Evolutionary conservation across 768 basidiomycete species (phyloP).

Genomic region (Rubroboletus satanas): DNA sequence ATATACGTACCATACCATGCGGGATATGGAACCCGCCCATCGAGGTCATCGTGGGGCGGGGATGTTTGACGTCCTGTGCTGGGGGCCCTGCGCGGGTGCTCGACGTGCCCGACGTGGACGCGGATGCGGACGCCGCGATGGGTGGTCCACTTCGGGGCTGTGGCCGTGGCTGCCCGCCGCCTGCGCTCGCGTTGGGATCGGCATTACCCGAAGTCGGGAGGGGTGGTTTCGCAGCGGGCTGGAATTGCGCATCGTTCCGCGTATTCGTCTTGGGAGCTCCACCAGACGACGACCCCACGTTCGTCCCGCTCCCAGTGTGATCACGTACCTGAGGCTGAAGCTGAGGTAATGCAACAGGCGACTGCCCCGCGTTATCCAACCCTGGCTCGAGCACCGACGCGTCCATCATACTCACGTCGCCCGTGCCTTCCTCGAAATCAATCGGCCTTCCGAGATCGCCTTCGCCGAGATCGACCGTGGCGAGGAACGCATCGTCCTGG

Average conservation of each 20-base stretch:
- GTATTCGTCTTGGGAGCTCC: background rate
- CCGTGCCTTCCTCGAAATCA: constrained; percentile 38
- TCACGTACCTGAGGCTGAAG: constrained; percentile 10
- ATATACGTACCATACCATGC: constrained; percentile 39
- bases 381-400: background rate
- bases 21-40: constrained; percentile 51
- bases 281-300: background rate
- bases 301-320: background rate
- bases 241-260: background rate
- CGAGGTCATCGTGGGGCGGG: constrained; percentile 18
- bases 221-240: background rate
- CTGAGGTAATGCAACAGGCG: background rate
- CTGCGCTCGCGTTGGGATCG: background rate
- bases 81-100: background rate
- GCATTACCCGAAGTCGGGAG: background rate
- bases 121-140: background rate
- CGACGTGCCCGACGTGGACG: constrained; percentile 5
- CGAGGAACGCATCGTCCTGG: constrained; percentile 66
- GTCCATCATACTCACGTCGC: constrained; percentile 13
- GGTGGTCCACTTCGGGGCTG: background rate
- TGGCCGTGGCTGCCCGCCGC: background rate
- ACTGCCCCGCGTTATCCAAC: background rate
- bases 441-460: constrained; percentile 39
- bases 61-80: background rate
- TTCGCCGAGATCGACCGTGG: constrained; percentile 50